phyloP scores from a whole-genome alignment of 1,284 basidiomycete genomes.

The Inonotus hispidus region DNA sequence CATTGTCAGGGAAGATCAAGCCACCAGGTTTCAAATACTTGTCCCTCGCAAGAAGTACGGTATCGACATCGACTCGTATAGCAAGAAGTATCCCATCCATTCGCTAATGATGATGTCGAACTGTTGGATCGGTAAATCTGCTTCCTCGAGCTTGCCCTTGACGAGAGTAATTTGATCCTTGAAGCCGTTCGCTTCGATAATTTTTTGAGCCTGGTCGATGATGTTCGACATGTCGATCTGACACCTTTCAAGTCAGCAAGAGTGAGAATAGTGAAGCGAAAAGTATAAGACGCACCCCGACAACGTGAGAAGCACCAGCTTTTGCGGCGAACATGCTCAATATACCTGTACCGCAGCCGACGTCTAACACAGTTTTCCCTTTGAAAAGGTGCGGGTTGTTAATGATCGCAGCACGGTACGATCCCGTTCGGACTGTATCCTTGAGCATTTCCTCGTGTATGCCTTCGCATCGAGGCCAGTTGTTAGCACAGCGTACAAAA shows the following conservation, averaged over 20 bases:
- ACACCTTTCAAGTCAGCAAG: constrained; percentile 1
- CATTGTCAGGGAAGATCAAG: constrained; percentile 94
- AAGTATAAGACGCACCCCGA: constrained; percentile 58
- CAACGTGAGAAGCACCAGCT: constrained; percentile 94
- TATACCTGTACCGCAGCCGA: constrained; percentile 98
- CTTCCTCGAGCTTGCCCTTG: constrained; percentile 97
- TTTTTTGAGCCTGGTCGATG: constrained; percentile 97
- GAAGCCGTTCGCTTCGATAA: constrained; percentile 95
- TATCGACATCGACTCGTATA: constrained; percentile 99
- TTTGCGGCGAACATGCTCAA: constrained; percentile 99
- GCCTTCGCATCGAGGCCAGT: constrained; percentile 39
- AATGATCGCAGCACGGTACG: constrained; percentile 92
- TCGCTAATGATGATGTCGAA: constrained; percentile 99
- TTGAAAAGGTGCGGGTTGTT: constrained; percentile 97
- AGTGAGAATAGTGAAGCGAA: not conserved
- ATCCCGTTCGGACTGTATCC: constrained; percentile 91
- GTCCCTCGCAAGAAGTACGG: constrained; percentile 94
- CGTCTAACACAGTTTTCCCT: constrained; percentile 94
- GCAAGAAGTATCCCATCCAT: constrained; percentile 95
- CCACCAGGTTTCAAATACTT: constrained; percentile 91
- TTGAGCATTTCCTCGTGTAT: constrained; percentile 99
- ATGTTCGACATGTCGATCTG: constrained; percentile 99
- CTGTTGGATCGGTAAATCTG: constrained; percentile 76
- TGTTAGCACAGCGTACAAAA: not conserved
- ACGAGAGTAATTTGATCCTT: constrained; percentile 91